phyloP scores from a whole-genome alignment of 192 early-diverging fungal genomes.

The Entomortierella beljakovae region DNA sequence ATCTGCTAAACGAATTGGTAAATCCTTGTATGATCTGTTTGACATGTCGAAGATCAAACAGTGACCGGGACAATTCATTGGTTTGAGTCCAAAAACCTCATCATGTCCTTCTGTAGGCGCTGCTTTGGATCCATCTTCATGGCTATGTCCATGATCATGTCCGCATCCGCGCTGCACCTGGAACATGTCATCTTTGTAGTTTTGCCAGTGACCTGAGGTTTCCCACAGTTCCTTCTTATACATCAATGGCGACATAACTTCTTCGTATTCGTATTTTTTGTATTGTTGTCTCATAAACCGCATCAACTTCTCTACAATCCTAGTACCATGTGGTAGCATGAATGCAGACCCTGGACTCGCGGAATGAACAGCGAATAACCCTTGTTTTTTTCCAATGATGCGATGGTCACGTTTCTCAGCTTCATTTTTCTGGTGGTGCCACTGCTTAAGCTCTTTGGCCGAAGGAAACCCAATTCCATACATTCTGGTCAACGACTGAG shows the following conservation, averaged over 20 bases:
- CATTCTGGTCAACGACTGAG: slow-evolving; percentile 72
- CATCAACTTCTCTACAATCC: slow-evolving; percentile 84
- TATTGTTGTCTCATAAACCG: slow-evolving; percentile 83
- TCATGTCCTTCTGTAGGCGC: slow-evolving; percentile 42
- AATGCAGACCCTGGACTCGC: slow-evolving; percentile 80
- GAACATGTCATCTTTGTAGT: slow-evolving; percentile 97
- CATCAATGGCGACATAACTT: slow-evolving; percentile 93
- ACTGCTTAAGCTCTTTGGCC: slow-evolving; percentile 61
- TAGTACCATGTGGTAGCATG: slow-evolving; percentile 81
- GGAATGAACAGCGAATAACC: slow-evolving; percentile 77
- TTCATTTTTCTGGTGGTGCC: slow-evolving; percentile 62
- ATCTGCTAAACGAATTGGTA: slow-evolving; percentile 91
- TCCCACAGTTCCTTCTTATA: slow-evolving; percentile 96
- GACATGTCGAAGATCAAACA: slow-evolving; percentile 89
- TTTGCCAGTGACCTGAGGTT: slow-evolving; percentile 95
- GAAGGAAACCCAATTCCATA: slow-evolving; percentile 79
- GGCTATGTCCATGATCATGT: slow-evolving; percentile 23
- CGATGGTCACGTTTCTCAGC: slow-evolving; percentile 77
- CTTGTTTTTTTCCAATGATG: slow-evolving; percentile 73
- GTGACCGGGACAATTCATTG: slow-evolving; percentile 99
- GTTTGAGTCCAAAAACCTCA: slow-evolving; percentile 88
- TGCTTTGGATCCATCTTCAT: neutral
- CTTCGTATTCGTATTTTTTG: slow-evolving; percentile 79
- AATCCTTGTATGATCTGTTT: slow-evolving; percentile 85
- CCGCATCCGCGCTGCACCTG: slow-evolving; percentile 61